Base-by-base conservation (phyloP, 371 early-diverging fungal species). In the Lichtheimia ornata region DNA sequence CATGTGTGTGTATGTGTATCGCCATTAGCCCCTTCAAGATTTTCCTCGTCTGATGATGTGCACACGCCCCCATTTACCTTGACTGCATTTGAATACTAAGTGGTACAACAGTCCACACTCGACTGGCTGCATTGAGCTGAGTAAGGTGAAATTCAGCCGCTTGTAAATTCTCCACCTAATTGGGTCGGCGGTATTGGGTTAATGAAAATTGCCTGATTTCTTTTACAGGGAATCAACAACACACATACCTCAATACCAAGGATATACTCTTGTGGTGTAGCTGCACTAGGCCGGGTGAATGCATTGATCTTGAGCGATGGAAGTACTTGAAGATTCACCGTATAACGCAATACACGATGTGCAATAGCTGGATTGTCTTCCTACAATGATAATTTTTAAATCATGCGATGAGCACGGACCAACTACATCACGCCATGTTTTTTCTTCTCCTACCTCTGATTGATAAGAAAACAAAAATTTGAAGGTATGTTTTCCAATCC, bases 281-380 rank as follows among this genome's bases (percentile, higher is more conserved):
- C 79, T 13, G 88, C 77, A 56, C 94, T 92, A 1, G 92, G 92
- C n/a, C 96, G 77, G 4, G 97, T 93, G 69, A 95, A 95, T 0
- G 95, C 94, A 65, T 94, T 95, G 71, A 97, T 91, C 55, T 92
- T 88, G 24, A 97, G 79, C 1, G 95, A 94, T 4, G 96, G 94
- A 22, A 84, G 64, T 1, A 97, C 95, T 49, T 88, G 85, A 0
- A 86, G 69, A 0, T 76, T 58, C 4, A 86, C 49, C 0, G 83
- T 76, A 72, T 85, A 86, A 14, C 87, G 81, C n/a, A 91, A 64
- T 18, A 84, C 87, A 25, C 93, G 82, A 63, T 86, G 77, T 0
- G 84, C 83, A 76, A 86, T 85, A 7, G 85, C 85, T 7, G 75
- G 81, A 44, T 86, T 83, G 25, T 83, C 78, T 55, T 89, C 83